Percentiles rank a stretch among this genome's conserved stretches.
Conservation (phyloP, 1,284 basidiomycete genomes). For the Ceratobasidium sp. region DNA sequence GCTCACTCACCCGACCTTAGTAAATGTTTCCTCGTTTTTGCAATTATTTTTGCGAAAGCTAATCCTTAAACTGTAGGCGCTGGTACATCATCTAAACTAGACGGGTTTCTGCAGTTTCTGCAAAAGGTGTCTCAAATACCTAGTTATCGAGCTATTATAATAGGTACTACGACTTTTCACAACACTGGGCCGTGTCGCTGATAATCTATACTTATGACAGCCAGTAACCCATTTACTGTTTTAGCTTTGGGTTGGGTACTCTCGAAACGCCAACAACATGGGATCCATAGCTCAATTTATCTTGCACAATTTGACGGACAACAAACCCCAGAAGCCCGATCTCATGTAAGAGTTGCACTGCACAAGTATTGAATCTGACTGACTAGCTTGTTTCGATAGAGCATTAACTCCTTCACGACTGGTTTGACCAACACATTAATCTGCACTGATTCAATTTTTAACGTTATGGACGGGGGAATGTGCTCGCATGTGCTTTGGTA, state of each 20-base stretch:
- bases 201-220: not conserved
- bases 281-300: conserved; percentile 17
- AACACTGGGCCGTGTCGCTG: too few species aligned
- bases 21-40: not conserved
- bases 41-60: not conserved
- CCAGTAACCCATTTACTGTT: conserved; percentile 25
- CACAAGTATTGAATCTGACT: too few species aligned
- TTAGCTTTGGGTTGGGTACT: conserved; percentile 29
- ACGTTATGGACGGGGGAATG: conserved; percentile 18
- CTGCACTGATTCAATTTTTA: conserved; percentile 26
- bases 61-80: conserved; percentile 7
- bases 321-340: too few species aligned
- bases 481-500: conserved; percentile 36
- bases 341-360: too few species aligned
- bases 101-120: conserved; percentile 9
- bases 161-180: conserved; percentile 19
- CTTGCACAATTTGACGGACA: conserved; percentile 4
- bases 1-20: conserved; percentile 11
- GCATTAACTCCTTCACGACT: not conserved
- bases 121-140: conserved; percentile 12
- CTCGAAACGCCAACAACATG: not conserved
- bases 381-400: not conserved
- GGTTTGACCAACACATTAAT: conserved; percentile 28
- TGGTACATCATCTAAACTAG: conserved; percentile 21
- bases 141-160: conserved; percentile 22